A percentile compares a stretch with the other conserved stretches of the same genome.
phyloP scores from a whole-genome alignment of 805 yeast species.

The Hanseniaspora meyeri region DNA sequence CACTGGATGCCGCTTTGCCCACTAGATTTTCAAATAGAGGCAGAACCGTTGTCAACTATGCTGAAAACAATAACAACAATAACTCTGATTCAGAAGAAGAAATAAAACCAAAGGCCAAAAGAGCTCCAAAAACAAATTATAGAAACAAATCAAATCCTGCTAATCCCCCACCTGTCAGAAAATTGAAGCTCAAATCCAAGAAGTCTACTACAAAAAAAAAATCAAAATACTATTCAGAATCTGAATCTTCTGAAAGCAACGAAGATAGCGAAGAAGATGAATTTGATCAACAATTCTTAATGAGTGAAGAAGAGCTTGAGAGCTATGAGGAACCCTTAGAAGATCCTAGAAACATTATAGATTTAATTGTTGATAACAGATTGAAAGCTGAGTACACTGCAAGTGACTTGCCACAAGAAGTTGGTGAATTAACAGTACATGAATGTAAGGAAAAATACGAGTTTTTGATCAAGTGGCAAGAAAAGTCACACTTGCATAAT shows the following conservation, averaged over 20 bases:
- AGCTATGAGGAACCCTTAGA: slow-evolving; percentile 19
- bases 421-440: slow-evolving; percentile 24
- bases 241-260: slow-evolving; percentile 18
- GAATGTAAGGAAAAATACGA: slow-evolving; percentile 50
- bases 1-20: slow-evolving; percentile 32
- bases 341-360: slow-evolving; percentile 5
- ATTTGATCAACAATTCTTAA: slow-evolving; percentile 16
- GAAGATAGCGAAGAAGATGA: slow-evolving; percentile 23
- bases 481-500: slow-evolving; percentile 80
- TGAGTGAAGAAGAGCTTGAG: slow-evolving; percentile 18
- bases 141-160: slow-evolving; percentile 16
- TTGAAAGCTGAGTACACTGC: slow-evolving; percentile 25
- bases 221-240: slow-evolving; percentile 19
- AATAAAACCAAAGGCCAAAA: slow-evolving; percentile 14
- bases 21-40: slow-evolving; percentile 68
- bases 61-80: slow-evolving; percentile 15
- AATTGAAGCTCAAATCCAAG: neutral
- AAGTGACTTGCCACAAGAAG: slow-evolving; percentile 24
- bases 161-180: slow-evolving; percentile 1
- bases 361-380: slow-evolving; percentile 3
- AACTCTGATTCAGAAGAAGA: slow-evolving; percentile 33
- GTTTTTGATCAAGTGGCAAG: slow-evolving; percentile 73
- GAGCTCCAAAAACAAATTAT: neutral
- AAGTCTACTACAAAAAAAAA: neutral
- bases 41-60: slow-evolving; percentile 49